These are phyloP conservation scores for Chytriomyces sp. DNA, from an alignment of 192 early-diverging fungal species.

Conservation along the genomic window DNA sequence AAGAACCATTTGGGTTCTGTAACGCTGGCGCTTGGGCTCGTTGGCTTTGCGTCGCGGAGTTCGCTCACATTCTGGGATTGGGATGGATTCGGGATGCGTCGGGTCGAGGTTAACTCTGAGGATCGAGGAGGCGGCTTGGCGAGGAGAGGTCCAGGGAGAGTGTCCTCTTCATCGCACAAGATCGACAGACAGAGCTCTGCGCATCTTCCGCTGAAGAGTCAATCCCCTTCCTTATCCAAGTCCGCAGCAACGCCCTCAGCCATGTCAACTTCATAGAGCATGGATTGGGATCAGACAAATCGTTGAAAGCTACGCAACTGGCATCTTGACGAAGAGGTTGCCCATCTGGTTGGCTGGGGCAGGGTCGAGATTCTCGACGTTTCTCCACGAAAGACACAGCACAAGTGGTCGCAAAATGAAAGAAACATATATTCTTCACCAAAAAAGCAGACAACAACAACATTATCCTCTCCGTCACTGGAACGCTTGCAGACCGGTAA, in stretches of 20 bases:
- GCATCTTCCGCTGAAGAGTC: too few relatives aligned
- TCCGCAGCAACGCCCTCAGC: too few relatives aligned
- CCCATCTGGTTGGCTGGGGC: background rate
- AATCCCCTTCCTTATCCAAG: too few relatives aligned
- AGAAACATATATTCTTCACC: too few relatives aligned
- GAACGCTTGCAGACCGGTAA: slow-evolving; percentile 83
- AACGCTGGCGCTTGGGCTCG: background rate
- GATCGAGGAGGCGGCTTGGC: background rate
- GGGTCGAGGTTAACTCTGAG: background rate
- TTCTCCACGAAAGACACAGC: background rate
- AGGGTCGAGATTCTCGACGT: background rate
- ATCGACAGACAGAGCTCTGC: too few relatives aligned
- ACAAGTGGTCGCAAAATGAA: background rate
- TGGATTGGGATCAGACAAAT: too few relatives aligned
- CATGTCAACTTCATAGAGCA: too few relatives aligned
- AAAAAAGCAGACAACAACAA: too few relatives aligned
- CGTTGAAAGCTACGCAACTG: background rate
- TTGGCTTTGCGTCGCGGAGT: slow-evolving; percentile 10
- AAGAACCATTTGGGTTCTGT: slow-evolving; percentile 9
- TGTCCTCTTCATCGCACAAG: too few relatives aligned
- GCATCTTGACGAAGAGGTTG: background rate
- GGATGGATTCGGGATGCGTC: background rate
- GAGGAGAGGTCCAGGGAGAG: background rate
- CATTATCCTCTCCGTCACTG: too few relatives aligned
- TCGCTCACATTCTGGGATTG: background rate